Percentiles rank a stretch among this genome's conserved stretches.
These are phyloP conservation scores for Leccinum incarnatum DNA, from an alignment of 768 basidiomycete genomes.

Conservation along the genomic window DNA sequence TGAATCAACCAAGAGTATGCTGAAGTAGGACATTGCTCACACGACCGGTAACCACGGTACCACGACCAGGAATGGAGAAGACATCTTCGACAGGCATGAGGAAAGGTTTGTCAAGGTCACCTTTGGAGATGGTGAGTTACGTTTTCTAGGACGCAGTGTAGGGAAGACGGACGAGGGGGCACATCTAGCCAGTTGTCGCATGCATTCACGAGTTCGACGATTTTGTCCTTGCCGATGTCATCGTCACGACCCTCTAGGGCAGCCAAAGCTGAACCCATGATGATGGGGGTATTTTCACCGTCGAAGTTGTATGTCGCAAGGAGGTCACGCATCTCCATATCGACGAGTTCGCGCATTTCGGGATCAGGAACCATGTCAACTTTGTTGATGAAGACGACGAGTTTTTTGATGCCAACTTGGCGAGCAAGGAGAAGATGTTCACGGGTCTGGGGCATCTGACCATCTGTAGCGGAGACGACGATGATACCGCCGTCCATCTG, in stretches of 20 bases:
- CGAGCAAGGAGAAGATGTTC: conserved; percentile 97
- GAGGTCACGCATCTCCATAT: conserved; percentile 99
- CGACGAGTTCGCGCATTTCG: conserved; percentile 98
- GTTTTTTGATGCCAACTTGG: conserved; percentile 95
- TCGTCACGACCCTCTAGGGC: conserved; percentile 86
- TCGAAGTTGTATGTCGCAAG: conserved; percentile 91
- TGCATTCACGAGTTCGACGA: conserved; percentile 76
- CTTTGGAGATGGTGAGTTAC: conserved; percentile 36
- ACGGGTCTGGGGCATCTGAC: conserved; percentile 99
- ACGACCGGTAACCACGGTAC: conserved; percentile 94
- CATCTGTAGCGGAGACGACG: conserved; percentile 97
- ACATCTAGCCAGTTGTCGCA: conserved; percentile 96
- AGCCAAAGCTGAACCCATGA: conserved; percentile 96
- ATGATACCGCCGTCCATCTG: conserved; percentile 97
- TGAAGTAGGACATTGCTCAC: conserved; percentile 41
- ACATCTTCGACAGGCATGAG: conserved; percentile 94
- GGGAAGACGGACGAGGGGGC: conserved; percentile 66
- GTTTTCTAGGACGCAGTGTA: background rate
- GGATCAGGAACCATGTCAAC: conserved; percentile 94
- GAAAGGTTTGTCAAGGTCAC: conserved; percentile 98
- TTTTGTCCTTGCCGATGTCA: conserved; percentile 76
- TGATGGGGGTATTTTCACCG: conserved; percentile 95
- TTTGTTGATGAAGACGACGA: conserved; percentile 99
- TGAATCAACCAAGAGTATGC: background rate
- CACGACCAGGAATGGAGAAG: conserved; percentile 97